phyloP scores from a whole-genome alignment of 768 basidiomycete species.

The Pleurotus pulmonarius region DNA sequence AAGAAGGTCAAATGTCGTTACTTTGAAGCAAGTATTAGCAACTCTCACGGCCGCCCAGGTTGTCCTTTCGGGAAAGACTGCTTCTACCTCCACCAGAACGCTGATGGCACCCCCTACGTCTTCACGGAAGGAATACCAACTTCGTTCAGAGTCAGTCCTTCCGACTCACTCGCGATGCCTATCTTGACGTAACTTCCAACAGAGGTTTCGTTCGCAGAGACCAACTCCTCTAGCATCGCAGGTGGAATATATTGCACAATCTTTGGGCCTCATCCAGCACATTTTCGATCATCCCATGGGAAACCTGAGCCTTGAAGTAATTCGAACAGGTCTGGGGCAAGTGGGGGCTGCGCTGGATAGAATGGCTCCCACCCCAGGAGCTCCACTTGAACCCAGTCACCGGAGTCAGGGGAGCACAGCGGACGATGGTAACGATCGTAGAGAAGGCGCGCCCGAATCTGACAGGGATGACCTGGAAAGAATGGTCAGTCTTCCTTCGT shows the following conservation, averaged over 20 bases:
- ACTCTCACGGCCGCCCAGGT: constrained; percentile 35
- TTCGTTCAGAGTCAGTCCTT: constrained; percentile 45
- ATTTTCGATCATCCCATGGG: background rate
- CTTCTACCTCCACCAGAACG: constrained; percentile 70
- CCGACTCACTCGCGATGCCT: no score
- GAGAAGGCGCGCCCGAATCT: no score
- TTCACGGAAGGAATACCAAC: constrained; percentile 53
- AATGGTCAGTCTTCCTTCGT: background rate
- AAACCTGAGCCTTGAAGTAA: background rate
- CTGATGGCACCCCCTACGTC: constrained; percentile 59
- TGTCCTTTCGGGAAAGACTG: constrained; percentile 83
- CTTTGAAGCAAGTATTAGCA: constrained; percentile 39
- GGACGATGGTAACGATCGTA: no score
- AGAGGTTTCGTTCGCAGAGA: no score
- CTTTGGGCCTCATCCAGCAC: background rate
- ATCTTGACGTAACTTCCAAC: no score
- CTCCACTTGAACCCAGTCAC: no score
- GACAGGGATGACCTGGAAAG: background rate
- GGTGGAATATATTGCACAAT: background rate
- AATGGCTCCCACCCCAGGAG: no score
- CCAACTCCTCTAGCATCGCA: background rate
- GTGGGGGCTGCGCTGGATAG: background rate
- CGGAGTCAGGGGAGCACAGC: no score
- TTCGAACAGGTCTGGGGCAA: background rate
- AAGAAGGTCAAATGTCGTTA: constrained; percentile 64